phyloP scores from a whole-genome alignment of 2,329 filamentous ascomycete species.

The Ilyonectria robusta region DNA sequence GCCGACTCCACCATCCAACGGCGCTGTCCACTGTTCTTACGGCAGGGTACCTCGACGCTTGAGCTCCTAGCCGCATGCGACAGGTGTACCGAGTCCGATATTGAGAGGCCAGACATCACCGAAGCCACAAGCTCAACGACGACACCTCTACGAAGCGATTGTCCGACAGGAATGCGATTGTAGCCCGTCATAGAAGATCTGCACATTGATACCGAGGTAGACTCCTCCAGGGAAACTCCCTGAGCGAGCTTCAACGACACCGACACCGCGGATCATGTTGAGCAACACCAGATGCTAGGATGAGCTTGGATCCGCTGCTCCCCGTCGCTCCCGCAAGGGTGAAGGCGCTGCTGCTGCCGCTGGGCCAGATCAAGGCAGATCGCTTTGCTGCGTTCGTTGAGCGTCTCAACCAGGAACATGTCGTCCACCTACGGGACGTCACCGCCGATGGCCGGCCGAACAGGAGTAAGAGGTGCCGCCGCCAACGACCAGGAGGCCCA shows the following conservation, averaged over 20 bases:
- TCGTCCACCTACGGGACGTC: conserved; percentile 88
- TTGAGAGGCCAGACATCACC: conserved; percentile 30
- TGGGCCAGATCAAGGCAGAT: conserved; percentile 87
- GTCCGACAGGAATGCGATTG: conserved; percentile 34
- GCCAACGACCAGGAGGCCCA: conserved; percentile 10
- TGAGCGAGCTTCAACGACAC: conserved; percentile 33
- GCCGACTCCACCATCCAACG: conserved; percentile 38
- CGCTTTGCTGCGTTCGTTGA: conserved; percentile 85
- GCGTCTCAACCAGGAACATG: conserved; percentile 82
- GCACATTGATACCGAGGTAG: conserved; percentile 23
- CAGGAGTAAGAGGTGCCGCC: conserved; percentile 73
- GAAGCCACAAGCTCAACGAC: conserved; percentile 23
- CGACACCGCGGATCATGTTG: conserved; percentile 51
- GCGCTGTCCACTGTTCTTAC: conserved; percentile 28
- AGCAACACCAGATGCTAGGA: conserved; percentile 68
- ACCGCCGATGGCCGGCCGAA: conserved; percentile 87
- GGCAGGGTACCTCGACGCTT: conserved; percentile 36
- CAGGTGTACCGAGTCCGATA: conserved; percentile 46
- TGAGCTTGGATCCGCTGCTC: conserved; percentile 91
- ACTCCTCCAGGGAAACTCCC: conserved; percentile 35
- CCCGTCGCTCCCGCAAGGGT: conserved; percentile 93
- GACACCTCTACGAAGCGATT: conserved; percentile 21
- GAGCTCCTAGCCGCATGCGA: conserved; percentile 48
- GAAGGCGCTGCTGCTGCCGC: conserved; percentile 86
- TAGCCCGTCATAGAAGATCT: conserved; percentile 12